Evolutionary conservation across 164 flowering plant genomes (phyloP), one percentile per base, ranked within the genome.

Genomic region (Taxillus chinensis): DNA sequence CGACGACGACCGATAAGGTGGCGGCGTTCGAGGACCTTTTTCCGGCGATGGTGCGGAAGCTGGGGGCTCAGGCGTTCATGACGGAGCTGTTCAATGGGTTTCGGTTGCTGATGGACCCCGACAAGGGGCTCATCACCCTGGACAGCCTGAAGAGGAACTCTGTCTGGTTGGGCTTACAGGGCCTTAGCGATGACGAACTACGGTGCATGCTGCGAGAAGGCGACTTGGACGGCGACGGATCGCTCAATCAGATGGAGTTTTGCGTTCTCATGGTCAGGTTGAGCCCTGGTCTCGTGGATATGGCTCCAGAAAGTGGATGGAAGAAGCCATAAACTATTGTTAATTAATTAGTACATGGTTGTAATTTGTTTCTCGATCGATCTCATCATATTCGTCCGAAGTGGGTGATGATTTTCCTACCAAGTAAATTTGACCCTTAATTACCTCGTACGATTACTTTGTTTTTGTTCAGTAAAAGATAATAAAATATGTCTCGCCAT

Each of bases 191-290:
- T 43, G 85, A 82, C 0, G 83, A 84, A 39, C n/a, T 81, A 8
- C 41, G 17, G 70, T 39, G 75, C n/a, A 82, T 84, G 89, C n/a
- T 84, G 39, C 70, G 66, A 48, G 86, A 82, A 77, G 89, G 86
- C 4, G 89, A 84, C 59, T 57, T 74, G 57, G 79, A 83, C 55
- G 81, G 84, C 2, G 88, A 83, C 74, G 86, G 84, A 0, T 70
- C 68, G 45, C 58, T 83, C 66, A 69, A 74, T 64, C 78, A 80
- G 69, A 78, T 69, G 78, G 88, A 84, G 70, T 84, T 84, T 60
- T 84, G 84, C 58, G 77, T 76, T 41, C 74, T 84, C 40, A 82
- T 84, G 89, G 75, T 79, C 13, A 75, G 84, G 62, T 60, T 83
- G 67, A 81, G 86, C 45, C 88, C 88, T 46, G 80, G 57, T 17